Conservation (phyloP, 2,329 filamentous ascomycete species). For the Calycina marina region DNA sequence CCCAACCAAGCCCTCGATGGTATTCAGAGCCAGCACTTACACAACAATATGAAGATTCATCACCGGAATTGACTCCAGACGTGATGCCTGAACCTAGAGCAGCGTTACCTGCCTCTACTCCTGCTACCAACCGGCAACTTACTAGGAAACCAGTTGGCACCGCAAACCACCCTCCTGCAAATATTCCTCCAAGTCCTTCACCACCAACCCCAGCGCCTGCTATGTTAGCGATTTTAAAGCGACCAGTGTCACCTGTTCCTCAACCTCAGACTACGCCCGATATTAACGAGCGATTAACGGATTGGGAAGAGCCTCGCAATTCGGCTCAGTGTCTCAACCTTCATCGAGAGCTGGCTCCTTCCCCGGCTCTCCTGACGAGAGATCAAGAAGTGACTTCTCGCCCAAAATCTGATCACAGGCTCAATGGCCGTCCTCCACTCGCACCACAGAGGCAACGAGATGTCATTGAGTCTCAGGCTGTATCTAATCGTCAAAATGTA, state of each 20-base stretch:
- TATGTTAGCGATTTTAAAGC: slow-evolving; percentile 12
- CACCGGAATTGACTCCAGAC: not conserved
- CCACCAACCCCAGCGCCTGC: slow-evolving; percentile 3
- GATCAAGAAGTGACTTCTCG: no score
- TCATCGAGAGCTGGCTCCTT: no score
- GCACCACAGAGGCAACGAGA: no score
- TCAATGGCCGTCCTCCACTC: no score
- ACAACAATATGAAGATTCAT: not conserved
- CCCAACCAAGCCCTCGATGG: slow-evolving; percentile 8
- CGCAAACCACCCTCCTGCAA: slow-evolving; percentile 2
- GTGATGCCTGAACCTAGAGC: not conserved
- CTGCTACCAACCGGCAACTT: slow-evolving; percentile 9
- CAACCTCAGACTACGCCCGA: no score
- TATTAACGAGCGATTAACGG: no score
- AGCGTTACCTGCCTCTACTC: not conserved
- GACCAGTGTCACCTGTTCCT: slow-evolving; percentile 15
- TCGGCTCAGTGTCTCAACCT: no score
- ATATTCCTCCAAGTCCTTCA: slow-evolving; percentile 1
- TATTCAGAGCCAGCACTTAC: slow-evolving; percentile 1
- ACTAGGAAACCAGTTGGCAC: slow-evolving; percentile 15
- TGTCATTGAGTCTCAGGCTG: no score
- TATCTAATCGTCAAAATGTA: no score
- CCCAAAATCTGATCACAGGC: no score
- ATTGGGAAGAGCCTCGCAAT: no score
- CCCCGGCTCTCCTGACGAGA: no score